Evolutionary conservation across 768 basidiomycete species (phyloP).

Genomic region (Xerocomellus dryophilus): DNA sequence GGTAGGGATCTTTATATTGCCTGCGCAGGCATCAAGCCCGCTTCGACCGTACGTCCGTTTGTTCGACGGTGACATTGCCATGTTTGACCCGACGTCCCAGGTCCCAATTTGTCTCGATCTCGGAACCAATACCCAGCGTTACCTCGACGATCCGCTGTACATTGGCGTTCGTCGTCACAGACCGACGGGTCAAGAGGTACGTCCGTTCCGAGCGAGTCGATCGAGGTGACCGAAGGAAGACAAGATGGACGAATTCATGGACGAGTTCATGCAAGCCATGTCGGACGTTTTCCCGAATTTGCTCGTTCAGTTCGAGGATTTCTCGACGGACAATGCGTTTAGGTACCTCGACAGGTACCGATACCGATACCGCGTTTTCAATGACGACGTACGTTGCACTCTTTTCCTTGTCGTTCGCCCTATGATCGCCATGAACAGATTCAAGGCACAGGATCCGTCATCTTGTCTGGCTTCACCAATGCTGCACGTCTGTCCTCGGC

Average conservation of each 20-base stretch:
- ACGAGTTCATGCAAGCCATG: slow-evolving; percentile 72
- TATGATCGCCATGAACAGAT: slow-evolving; percentile 37
- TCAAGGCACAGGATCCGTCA: slow-evolving; percentile 73
- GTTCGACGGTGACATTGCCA: not conserved
- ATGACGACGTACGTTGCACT: slow-evolving; percentile 59
- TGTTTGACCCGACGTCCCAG: slow-evolving; percentile 17
- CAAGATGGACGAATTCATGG: slow-evolving; percentile 72
- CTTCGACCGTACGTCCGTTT: slow-evolving; percentile 37
- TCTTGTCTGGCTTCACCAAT: slow-evolving; percentile 72
- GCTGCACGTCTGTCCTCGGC: slow-evolving; percentile 61
- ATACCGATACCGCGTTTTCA: slow-evolving; percentile 58
- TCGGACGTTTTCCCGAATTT: slow-evolving; percentile 60
- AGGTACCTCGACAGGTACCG: slow-evolving; percentile 65
- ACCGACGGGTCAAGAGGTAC: slow-evolving; percentile 43
- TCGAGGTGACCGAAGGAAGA: not conserved
- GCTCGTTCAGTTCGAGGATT: slow-evolving; percentile 75
- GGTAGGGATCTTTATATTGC: slow-evolving; percentile 66
- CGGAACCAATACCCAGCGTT: slow-evolving; percentile 69
- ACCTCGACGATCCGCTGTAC: slow-evolving; percentile 71
- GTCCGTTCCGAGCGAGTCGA: slow-evolving; percentile 1
- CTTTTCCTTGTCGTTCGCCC: not conserved
- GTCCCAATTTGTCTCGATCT: slow-evolving; percentile 71
- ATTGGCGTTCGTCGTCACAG: slow-evolving; percentile 62
- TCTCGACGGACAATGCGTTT: slow-evolving; percentile 78
- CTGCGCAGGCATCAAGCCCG: slow-evolving; percentile 61